phyloP scores from a whole-genome alignment of 148 eudicot genomes.

The Rhododendron simsii region DNA sequence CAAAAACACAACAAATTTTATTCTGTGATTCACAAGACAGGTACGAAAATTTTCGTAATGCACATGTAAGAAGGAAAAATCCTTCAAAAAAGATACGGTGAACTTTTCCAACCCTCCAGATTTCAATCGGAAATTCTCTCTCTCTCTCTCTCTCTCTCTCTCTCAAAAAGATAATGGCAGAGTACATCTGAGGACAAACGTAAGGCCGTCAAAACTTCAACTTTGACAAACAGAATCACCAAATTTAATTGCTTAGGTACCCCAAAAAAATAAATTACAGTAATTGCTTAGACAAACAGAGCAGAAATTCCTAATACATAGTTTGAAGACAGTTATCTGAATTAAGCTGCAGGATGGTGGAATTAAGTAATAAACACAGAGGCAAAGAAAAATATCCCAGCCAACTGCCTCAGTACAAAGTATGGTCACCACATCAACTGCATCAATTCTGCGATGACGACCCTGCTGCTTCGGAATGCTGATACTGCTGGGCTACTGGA shows the following conservation, averaged over 20 bases:
- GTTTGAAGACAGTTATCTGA: not conserved
- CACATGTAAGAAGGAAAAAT: too few species aligned
- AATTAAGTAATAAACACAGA: not conserved
- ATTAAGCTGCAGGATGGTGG: not conserved
- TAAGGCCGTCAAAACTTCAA: not conserved
- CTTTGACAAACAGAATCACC: not conserved
- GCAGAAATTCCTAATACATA: not conserved
- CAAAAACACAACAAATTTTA: too few species aligned
- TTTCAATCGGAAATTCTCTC: too few species aligned
- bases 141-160: too few species aligned
- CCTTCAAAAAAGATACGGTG: too few species aligned
- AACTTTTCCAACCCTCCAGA: too few species aligned
- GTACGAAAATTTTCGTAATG: too few species aligned
- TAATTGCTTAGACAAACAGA: not conserved
- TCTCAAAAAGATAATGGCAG: too few species aligned
- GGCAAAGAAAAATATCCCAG: not conserved
- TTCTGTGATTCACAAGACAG: too few species aligned
- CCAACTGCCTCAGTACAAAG: not conserved
- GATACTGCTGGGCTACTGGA: constrained; percentile 29
- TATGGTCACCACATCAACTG: not conserved
- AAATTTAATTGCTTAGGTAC: not conserved
- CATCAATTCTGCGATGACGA: constrained; percentile 18
- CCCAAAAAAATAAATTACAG: not conserved
- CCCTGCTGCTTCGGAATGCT: constrained; percentile 21
- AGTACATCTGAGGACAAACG: too few species aligned